These are phyloP conservation scores for Verruconis gallopava DNA, from an alignment of 2,329 filamentous ascomycete species.

Conservation along the genomic window DNA sequence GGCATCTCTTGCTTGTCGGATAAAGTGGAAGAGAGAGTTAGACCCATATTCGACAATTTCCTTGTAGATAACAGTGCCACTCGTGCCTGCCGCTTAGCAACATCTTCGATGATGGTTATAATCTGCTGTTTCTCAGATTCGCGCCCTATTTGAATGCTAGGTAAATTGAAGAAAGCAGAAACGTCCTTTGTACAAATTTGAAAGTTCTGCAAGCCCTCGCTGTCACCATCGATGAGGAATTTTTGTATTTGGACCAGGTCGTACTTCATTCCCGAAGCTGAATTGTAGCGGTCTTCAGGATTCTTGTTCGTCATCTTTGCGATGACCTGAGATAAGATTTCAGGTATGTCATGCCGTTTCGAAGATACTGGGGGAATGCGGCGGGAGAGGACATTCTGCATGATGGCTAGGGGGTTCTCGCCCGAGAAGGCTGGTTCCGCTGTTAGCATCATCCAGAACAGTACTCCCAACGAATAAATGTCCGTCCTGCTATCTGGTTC, in stretches of 20 bases:
- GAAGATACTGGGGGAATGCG: constrained; percentile 65
- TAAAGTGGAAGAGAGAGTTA: constrained; percentile 1
- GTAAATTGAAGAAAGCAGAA: constrained; percentile 83
- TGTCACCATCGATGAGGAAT: constrained; percentile 63
- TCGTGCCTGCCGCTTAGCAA: constrained; percentile 50
- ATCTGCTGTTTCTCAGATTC: constrained; percentile 58
- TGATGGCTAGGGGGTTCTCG: constrained; percentile 70
- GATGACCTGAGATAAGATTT: constrained; percentile 69
- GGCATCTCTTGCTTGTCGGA: constrained; percentile 13
- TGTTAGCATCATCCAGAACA: constrained; percentile 78
- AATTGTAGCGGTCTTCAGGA: constrained; percentile 79
- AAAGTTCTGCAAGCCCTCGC: constrained; percentile 57
- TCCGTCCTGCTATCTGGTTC: constrained; percentile 88
- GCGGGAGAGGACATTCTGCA: constrained; percentile 74
- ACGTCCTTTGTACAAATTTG: constrained; percentile 72
- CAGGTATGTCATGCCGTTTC: constrained; percentile 70
- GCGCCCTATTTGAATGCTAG: constrained; percentile 68
- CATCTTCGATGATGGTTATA: constrained; percentile 59
- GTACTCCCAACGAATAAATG: constrained; percentile 79
- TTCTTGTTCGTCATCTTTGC: constrained; percentile 87
- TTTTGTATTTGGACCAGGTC: constrained; percentile 65
- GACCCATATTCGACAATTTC: neutral
- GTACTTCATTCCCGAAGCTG: constrained; percentile 70
- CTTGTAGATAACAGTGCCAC: constrained; percentile 5
- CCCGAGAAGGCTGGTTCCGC: constrained; percentile 72